Percentiles rank a stretch among this genome's conserved stretches.
phyloP scores from a whole-genome alignment of 441 rosid genomes.

The Populus hybrid region DNA sequence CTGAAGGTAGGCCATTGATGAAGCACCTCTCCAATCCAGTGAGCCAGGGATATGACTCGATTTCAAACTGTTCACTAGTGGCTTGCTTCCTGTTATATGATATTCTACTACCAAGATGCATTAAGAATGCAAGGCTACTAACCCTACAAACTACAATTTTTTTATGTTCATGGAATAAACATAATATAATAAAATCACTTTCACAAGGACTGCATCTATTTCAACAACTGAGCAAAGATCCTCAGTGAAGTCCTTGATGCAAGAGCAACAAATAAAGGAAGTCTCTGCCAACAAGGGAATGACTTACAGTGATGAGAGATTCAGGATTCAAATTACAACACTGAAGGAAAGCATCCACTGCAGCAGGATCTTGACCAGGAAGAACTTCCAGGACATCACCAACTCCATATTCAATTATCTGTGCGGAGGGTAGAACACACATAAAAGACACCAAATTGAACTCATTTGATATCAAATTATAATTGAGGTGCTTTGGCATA shows the following conservation, averaged over 20 bases:
- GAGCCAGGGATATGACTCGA: background rate
- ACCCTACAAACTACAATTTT: background rate
- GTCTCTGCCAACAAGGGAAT: background rate
- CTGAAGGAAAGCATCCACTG: conserved; percentile 66
- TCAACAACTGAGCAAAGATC: background rate
- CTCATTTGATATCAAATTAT: background rate
- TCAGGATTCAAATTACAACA: conserved; percentile 80
- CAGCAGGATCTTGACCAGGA: conserved; percentile 65
- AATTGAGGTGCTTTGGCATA: background rate
- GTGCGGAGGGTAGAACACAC: conserved; percentile 12
- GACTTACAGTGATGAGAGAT: conserved; percentile 67
- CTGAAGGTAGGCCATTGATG: background rate
- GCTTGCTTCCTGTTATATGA: background rate
- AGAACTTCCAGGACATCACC: conserved; percentile 93
- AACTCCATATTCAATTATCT: conserved; percentile 62
- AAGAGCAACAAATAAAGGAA: background rate
- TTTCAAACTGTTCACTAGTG: background rate
- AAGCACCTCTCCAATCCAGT: background rate
- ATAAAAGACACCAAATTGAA: conserved; percentile 12
- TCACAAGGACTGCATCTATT: background rate
- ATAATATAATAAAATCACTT: background rate
- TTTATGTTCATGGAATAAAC: background rate
- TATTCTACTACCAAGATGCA: background rate
- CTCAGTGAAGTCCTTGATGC: background rate
- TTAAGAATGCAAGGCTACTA: background rate